Base-by-base conservation (phyloP, 257 asterid species). In the Nicotiana tabacum region DNA sequence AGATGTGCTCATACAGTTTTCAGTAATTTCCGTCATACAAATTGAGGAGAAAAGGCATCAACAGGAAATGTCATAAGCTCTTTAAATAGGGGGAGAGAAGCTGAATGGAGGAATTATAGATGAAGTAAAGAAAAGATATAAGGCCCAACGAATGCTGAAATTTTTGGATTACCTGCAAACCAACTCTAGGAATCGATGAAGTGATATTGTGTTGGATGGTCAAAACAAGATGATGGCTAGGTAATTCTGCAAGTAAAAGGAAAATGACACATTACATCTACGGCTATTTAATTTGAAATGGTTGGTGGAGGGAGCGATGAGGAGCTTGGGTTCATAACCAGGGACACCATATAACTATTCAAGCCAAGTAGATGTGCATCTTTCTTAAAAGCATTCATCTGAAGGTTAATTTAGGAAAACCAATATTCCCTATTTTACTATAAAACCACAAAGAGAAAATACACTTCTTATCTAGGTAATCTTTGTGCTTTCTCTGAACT, bases 181-280 rank as follows among this genome's bases (percentile, higher is more conserved):
- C 98, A 70, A 96, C 98, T 74, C 87, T 92, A 80, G 96, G 97
- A 84, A 96, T 90, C 57, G 99, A 93, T 82, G 99, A 96, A 57
- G 98, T 94, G 90, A 96, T 91, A 83, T 88, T 91, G 77, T 96
- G 99, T 85, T 91, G 93, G 87, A 96, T 83, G 84, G 85, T 83
- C 81, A 94, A 83, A 77, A 87, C 90, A 86, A 91, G 88, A 85
- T 88, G 82, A 87, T 90, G 87, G 83, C 78, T 90, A 16, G 80
- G 72, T 79, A 83, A 84, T 86, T 84, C 98, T 96, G 97, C 82
- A 85, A 78, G 80, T 61, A 77, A n/a, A 70, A 85, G 85, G 77
- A 39, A 55, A 48, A 70, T 33, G 77, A 17, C 3, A 2, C 29
- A 48, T 74, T 46, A 74, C 12, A 4, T 13, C 18, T 27, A 48